Evolutionary conservation across 1,139 yeast species (phyloP), one percentile per base, ranked within the genome.

Genomic region (Spathaspora sp.): DNA sequence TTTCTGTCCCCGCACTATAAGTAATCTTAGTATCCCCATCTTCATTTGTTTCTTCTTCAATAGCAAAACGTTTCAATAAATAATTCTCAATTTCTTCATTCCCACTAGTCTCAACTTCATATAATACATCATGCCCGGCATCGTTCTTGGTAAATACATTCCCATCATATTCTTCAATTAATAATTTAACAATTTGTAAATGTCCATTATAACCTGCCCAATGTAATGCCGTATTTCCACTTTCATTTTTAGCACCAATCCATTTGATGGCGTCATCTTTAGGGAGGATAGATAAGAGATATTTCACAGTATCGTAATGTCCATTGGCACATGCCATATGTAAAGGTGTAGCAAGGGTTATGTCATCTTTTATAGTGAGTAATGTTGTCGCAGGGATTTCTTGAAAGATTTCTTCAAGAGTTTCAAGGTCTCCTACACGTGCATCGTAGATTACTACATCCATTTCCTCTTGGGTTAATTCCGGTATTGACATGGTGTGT

Each of bases 241-340:
- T 81, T 41, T 81, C 86, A 63, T 93, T 93, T 47, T 72, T 75
- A 20, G 73, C 67, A 47, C 81, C 76, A 26, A 86, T 82, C 43
- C 84, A 68, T 18, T 60, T 56, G 25, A 63, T 65, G 34, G 80
- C 79, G 27, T 79, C 75, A 39, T 73, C 74, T 46, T 68, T 61
- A 1, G 68, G 48, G 4, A 85, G 57, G 31, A 82, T 60, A 1
- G 80, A 72, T 39, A 89, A 61, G 40, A 89, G 68, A 59, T 78
- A 86, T 56, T 79, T 65, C 29, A 87, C 79, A 6, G 84, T 81
- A 42, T 82, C 89, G n/a, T 72, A 53, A 61, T 91, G 96, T 0
- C 97, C 98, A 64, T 93, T 93, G 29, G 95, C 99, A 29, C 95
- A 83, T 1, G 98, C 97, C 90, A 89, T 88, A 61, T 93, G 99